Conservation (phyloP, 2,329 filamentous ascomycete species). For the Xylaria sp. region DNA sequence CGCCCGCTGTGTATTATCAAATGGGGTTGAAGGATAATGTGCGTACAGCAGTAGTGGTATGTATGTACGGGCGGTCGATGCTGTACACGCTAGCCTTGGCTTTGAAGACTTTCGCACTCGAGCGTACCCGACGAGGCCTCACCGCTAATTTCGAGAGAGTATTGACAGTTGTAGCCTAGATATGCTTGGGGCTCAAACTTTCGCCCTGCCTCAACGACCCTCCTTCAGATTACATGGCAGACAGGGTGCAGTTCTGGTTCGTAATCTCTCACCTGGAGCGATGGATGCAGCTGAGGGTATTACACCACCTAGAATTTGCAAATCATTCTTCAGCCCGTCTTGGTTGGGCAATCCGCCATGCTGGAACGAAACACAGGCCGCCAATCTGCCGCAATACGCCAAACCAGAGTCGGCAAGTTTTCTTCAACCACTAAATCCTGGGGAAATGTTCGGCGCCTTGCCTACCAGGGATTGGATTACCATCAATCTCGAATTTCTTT, state of each 20-base stretch:
- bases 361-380: slow-evolving; percentile 15
- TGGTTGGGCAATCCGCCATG: slow-evolving; percentile 21
- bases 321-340: slow-evolving; percentile 16
- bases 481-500: slow-evolving; percentile 12
- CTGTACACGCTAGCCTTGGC: no score
- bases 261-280: slow-evolving; percentile 18
- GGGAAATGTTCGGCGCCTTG: slow-evolving; percentile 27
- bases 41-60: no score
- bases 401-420: slow-evolving; percentile 25
- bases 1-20: no score
- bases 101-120: no score
- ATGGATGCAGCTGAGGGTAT: slow-evolving; percentile 26
- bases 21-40: no score
- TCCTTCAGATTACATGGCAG: not conserved
- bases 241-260: slow-evolving; percentile 11
- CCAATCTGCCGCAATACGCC: slow-evolving; percentile 28
- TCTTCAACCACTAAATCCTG: slow-evolving; percentile 30
- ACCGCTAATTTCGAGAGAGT: slow-evolving; percentile 16
- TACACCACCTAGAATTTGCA: slow-evolving; percentile 6
- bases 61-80: no score
- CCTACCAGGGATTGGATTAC: slow-evolving; percentile 19
- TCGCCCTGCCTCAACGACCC: slow-evolving; percentile 5
- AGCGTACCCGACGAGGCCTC: no score
- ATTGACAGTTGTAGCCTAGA: not conserved
- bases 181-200: slow-evolving; percentile 6